Evolutionary conservation across 2,329 filamentous ascomycete species (phyloP).

Genomic region (Periconia sp.): DNA sequence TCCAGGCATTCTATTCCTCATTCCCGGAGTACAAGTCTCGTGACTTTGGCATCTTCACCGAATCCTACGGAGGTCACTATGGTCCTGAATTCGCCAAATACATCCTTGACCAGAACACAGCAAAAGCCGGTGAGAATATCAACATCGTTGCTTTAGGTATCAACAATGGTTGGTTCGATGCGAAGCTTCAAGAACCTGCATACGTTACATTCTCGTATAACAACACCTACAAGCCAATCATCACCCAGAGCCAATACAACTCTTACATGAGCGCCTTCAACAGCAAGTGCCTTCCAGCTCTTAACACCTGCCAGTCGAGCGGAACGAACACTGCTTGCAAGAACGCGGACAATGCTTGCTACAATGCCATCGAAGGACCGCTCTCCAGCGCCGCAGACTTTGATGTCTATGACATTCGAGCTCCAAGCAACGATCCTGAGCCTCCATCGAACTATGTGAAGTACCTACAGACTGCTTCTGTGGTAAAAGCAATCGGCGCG

Average conservation of each 20-base stretch:
- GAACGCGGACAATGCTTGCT: conserved; percentile 61
- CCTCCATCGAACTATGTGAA: conserved; percentile 59
- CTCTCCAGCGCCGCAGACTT: conserved; percentile 56
- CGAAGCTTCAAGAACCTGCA: conserved; percentile 58
- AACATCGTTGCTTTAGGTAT: conserved; percentile 55
- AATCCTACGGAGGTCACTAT: conserved; percentile 64
- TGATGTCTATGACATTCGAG: conserved; percentile 65
- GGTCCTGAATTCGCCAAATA: conserved; percentile 58
- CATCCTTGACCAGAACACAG: conserved; percentile 52
- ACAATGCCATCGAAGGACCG: conserved; percentile 55
- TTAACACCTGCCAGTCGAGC: conserved; percentile 57
- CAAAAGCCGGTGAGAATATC: conserved; percentile 46
- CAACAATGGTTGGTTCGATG: conserved; percentile 63
- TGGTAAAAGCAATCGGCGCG: conserved; percentile 62
- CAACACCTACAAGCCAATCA: conserved; percentile 56
- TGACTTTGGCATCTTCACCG: conserved; percentile 61
- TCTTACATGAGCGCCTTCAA: conserved; percentile 63
- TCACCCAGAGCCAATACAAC: conserved; percentile 47
- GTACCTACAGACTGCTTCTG: conserved; percentile 60
- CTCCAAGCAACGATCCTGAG: conserved; percentile 61
- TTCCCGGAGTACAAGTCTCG: conserved; percentile 54
- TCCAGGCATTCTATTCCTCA: conserved; percentile 66
- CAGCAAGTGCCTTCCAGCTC: conserved; percentile 63
- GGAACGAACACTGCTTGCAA: conserved; percentile 58
- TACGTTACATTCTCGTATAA: conserved; percentile 55